These are phyloP conservation scores for Lathyrus oleraceus DNA, from an alignment of 306 rosid genomes.

Conservation along the genomic window DNA sequence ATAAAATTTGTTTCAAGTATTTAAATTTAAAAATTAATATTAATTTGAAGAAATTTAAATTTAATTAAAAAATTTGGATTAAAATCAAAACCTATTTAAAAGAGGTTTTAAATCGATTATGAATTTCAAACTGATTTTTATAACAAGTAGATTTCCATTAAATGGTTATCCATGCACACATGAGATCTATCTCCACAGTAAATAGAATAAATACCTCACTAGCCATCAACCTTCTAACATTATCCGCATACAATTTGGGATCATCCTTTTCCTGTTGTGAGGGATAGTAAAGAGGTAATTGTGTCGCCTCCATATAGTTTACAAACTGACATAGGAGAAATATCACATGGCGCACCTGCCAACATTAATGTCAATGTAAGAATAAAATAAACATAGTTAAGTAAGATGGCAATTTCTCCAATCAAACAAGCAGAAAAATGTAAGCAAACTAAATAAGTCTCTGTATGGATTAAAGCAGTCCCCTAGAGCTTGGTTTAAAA, in stretches of 20 bases:
- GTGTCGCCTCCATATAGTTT: slow-evolving; percentile 73
- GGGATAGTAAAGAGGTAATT: slow-evolving; percentile 76
- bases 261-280: slow-evolving; percentile 87
- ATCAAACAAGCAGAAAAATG: slow-evolving; percentile 6
- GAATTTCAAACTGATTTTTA: too few relatives aligned
- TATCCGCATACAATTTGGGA: slow-evolving; percentile 71
- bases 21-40: too few relatives aligned
- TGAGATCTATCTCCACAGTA: slow-evolving; percentile 8
- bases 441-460: too few relatives aligned
- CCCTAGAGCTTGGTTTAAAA: too few relatives aligned
- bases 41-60: too few relatives aligned
- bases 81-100: too few relatives aligned
- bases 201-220: slow-evolving; percentile 67
- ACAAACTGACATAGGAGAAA: slow-evolving; percentile 93
- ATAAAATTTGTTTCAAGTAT: too few relatives aligned
- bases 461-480: too few relatives aligned
- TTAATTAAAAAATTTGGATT: too few relatives aligned
- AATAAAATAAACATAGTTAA: not conserved
- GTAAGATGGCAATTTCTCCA: slow-evolving; percentile 23
- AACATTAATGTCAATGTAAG: slow-evolving; percentile 27
- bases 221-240: slow-evolving; percentile 87
- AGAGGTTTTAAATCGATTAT: too few relatives aligned
- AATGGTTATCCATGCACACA: too few relatives aligned
- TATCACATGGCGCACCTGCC: slow-evolving; percentile 90
- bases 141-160: too few relatives aligned